These are phyloP conservation scores for Parsonsia alboflavescens DNA, from an alignment of 257 asterid species.

Conservation along the genomic window DNA sequence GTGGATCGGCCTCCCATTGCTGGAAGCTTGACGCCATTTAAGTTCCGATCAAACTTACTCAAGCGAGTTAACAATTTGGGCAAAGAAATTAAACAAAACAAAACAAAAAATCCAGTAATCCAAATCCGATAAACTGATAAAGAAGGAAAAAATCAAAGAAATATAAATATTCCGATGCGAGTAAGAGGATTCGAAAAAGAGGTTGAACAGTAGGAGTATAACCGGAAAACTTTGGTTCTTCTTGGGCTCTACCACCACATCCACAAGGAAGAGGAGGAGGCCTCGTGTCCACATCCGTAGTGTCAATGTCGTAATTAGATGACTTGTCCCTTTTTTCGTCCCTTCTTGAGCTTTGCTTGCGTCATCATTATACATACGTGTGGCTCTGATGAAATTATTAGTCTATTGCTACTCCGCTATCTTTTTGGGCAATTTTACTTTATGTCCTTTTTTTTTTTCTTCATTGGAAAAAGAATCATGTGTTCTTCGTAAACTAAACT, in stretches of 20 bases:
- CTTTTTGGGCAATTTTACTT: not conserved
- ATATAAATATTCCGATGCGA: not conserved
- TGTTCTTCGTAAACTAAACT: too few species aligned
- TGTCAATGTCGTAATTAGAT: conserved; percentile 4
- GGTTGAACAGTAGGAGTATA: not conserved
- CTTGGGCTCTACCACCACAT: not conserved
- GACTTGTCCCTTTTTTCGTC: not conserved
- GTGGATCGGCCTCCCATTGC: conserved; percentile 43
- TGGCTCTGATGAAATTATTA: not conserved
- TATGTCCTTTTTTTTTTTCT: too few species aligned
- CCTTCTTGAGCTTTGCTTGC: not conserved
- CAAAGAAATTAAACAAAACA: not conserved
- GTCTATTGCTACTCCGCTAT: not conserved
- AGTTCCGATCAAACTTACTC: not conserved
- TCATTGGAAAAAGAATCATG: too few species aligned
- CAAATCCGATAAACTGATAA: not conserved
- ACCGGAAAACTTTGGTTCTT: not conserved
- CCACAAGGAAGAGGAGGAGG: not conserved
- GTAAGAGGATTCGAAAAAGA: not conserved
- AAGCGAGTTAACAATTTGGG: not conserved
- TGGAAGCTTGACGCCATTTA: conserved; percentile 22
- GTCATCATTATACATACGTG: not conserved
- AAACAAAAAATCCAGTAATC: not conserved
- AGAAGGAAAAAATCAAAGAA: not conserved
- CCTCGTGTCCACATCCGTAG: not conserved